phyloP scores from a whole-genome alignment of 202 grass and related monocot species.

The Panicum virgatum region DNA sequence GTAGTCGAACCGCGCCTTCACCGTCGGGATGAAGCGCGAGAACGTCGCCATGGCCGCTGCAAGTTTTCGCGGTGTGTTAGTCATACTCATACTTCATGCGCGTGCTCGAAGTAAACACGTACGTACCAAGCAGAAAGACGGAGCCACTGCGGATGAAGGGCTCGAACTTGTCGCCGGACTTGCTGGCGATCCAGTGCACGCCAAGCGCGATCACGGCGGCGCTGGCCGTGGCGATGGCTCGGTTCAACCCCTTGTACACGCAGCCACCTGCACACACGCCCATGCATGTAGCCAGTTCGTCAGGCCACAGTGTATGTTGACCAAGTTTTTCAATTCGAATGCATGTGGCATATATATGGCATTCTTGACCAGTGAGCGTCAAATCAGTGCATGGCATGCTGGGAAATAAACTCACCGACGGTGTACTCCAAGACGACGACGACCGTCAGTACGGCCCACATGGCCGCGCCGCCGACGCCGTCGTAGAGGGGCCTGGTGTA shows the following conservation, averaged over 20 bases:
- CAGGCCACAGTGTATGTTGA: background rate
- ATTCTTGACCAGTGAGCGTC: background rate
- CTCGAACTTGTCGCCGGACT: conserved; percentile 49
- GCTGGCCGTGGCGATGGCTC: conserved; percentile 45
- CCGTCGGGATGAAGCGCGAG: conserved; percentile 62
- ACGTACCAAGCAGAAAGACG: conserved; percentile 67
- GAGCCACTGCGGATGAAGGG: conserved; percentile 54
- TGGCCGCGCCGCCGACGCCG: conserved; percentile 55
- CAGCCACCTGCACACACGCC: conserved; percentile 41
- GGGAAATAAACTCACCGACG: conserved; percentile 53
- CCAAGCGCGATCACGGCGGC: conserved; percentile 60
- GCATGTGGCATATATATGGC: background rate
- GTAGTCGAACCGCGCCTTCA: conserved; percentile 73
- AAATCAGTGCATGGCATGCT: background rate
- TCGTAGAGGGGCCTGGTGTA: conserved; percentile 58
- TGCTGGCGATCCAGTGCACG: conserved; percentile 67
- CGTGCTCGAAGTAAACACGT: background rate
- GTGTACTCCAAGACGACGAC: conserved; percentile 70
- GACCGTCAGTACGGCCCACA: conserved; percentile 75
- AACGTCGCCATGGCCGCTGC: conserved; percentile 60
- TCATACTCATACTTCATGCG: too few relatives aligned
- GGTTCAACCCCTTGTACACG: conserved; percentile 73
- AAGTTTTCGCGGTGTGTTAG: background rate
- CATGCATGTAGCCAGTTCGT: background rate
- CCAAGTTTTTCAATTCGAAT: background rate